These are phyloP conservation scores for Pseudohalonectria lignicola DNA, from an alignment of 2,329 filamentous ascomycete genomes.

Conservation along the genomic window DNA sequence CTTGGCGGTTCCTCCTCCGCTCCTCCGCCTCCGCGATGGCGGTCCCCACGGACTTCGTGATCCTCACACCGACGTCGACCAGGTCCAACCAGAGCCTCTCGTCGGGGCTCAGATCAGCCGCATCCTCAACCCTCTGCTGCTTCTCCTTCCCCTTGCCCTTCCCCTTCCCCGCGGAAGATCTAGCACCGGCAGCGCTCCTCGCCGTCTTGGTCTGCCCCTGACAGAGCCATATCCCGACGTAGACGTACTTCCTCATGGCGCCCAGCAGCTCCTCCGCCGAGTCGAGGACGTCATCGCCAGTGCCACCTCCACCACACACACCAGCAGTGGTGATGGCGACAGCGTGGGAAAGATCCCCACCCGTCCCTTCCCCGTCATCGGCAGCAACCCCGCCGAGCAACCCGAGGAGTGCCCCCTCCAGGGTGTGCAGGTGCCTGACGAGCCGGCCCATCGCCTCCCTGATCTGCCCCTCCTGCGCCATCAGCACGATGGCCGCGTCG, in stretches of 20 bases:
- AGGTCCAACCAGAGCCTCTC: slow-evolving; percentile 50
- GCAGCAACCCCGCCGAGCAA: slow-evolving; percentile 53
- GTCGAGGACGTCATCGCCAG: slow-evolving; percentile 36
- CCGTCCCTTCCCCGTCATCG: neutral
- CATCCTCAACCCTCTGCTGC: too few species aligned
- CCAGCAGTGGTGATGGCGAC: neutral
- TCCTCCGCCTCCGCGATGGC: slow-evolving; percentile 28
- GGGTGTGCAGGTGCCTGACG: slow-evolving; percentile 65
- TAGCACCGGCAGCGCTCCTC: neutral
- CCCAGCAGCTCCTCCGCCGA: slow-evolving; percentile 64
- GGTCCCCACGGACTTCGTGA: slow-evolving; percentile 53
- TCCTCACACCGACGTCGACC: slow-evolving; percentile 48
- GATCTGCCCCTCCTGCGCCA: slow-evolving; percentile 80
- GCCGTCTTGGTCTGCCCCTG: slow-evolving; percentile 66
- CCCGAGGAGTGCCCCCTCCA: slow-evolving; percentile 69
- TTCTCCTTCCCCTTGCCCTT: slow-evolving; percentile 27
- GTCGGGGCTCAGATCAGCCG: slow-evolving; percentile 41
- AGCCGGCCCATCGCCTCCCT: slow-evolving; percentile 76
- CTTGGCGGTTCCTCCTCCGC: too few species aligned
- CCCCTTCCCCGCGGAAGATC: neutral
- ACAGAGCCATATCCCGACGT: slow-evolving; percentile 93
- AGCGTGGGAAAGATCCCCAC: too few species aligned
- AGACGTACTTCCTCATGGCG: slow-evolving; percentile 76
- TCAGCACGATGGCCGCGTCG: slow-evolving; percentile 83
- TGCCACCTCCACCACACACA: too few species aligned